Evolutionary conservation across 2,329 filamentous ascomycete species (phyloP).

Genomic region (Monosporascus sp.): DNA sequence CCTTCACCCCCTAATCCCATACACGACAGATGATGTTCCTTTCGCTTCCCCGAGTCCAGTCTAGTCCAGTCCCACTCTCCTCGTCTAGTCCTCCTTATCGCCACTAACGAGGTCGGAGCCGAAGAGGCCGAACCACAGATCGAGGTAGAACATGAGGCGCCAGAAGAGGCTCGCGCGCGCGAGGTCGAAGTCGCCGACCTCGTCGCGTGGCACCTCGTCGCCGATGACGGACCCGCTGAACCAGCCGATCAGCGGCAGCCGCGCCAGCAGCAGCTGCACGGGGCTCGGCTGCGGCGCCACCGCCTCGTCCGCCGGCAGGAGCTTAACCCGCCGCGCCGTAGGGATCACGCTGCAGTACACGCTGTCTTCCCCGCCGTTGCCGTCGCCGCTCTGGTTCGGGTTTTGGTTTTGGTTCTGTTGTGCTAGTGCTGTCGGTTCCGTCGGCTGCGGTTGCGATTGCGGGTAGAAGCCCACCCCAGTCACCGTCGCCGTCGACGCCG

Average conservation of each 20-base stretch:
- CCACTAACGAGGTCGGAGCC: conserved; percentile 52
- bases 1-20: too few species aligned
- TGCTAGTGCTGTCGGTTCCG: neutral
- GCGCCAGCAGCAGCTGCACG: conserved; percentile 57
- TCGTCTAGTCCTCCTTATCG: conserved; percentile 51
- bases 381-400: conserved; percentile 4
- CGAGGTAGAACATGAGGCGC: conserved; percentile 61
- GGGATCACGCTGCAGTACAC: conserved; percentile 60
- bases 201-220: conserved; percentile 66
- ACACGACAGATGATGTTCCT: too few species aligned
- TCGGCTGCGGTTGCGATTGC: neutral
- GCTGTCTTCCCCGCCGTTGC: conserved; percentile 30
- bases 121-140: conserved; percentile 54
- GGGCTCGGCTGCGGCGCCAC: conserved; percentile 64
- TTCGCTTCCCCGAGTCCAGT: too few species aligned
- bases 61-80: too few species aligned
- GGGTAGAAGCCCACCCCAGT: conserved; percentile 26
- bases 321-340: conserved; percentile 57
- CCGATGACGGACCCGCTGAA: conserved; percentile 71
- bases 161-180: conserved; percentile 62
- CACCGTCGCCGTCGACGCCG: conserved; percentile 42
- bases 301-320: conserved; percentile 66
- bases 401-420: conserved; percentile 10
- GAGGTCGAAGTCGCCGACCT: conserved; percentile 75
- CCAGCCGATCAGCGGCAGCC: conserved; percentile 67